These are phyloP conservation scores for Ustilago cynodontis DNA, from an alignment of 1,284 basidiomycete species.

Conservation along the genomic window DNA sequence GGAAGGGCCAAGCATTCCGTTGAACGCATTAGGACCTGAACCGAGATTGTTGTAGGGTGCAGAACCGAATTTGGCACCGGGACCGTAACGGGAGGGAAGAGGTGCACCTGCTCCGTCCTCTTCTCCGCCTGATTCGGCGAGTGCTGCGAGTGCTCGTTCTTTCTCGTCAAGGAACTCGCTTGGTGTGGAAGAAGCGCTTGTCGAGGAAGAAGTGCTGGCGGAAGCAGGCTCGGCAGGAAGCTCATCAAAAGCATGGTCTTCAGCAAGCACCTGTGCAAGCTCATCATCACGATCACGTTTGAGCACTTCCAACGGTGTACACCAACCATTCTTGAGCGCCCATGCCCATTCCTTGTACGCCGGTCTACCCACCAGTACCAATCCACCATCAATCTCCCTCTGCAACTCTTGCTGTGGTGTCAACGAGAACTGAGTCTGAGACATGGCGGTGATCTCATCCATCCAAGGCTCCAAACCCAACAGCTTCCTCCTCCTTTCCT, in stretches of 20 bases:
- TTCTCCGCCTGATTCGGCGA: constrained; percentile 42
- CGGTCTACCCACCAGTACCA: constrained; percentile 87
- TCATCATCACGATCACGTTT: constrained; percentile 77
- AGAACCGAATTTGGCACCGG: constrained; percentile 24
- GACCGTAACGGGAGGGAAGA: constrained; percentile 35
- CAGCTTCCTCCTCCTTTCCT: constrained; percentile 74
- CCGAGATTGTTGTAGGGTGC: constrained; percentile 33
- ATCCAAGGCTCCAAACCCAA: constrained; percentile 66
- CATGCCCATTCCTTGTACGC: constrained; percentile 94
- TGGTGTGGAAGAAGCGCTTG: constrained; percentile 21
- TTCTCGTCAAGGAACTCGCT: constrained; percentile 54
- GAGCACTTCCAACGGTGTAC: constrained; percentile 74
- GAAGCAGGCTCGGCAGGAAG: constrained; percentile 49
- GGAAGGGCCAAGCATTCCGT: constrained; percentile 35
- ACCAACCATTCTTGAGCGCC: constrained; percentile 87
- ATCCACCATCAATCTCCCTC: constrained; percentile 82
- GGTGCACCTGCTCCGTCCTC: constrained; percentile 51
- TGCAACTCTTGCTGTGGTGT: constrained; percentile 75
- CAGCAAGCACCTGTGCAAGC: constrained; percentile 78
- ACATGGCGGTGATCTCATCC: constrained; percentile 69
- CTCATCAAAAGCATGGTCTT: constrained; percentile 84
- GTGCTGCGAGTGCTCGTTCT: constrained; percentile 25
- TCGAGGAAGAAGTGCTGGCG: constrained; percentile 2
- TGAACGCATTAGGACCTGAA: constrained; percentile 41
- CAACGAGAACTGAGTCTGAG: constrained; percentile 75